A percentile compares a stretch with the other conserved stretches of the same genome.
Evolutionary conservation across 495 filamentous ascomycete genomes (phyloP).

Genomic region (Pyrenula massariospora): DNA sequence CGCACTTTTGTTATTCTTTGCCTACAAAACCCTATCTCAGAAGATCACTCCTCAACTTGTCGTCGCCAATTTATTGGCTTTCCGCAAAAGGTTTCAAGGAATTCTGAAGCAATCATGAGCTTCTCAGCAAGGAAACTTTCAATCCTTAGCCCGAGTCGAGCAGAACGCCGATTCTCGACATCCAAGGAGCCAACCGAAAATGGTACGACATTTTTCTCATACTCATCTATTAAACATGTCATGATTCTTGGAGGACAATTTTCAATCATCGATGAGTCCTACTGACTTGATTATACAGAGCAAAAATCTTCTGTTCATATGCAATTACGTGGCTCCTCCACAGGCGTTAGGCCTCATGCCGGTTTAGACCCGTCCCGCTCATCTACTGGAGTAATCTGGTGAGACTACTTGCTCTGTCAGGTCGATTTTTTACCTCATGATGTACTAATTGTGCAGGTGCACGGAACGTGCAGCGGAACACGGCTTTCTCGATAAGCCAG

Average conservation of each 20-base stretch:
- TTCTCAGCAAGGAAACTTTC: neutral
- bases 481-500: conserved; percentile 72
- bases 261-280: too few relatives aligned
- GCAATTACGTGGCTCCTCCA: conserved; percentile 76
- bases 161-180: conserved; percentile 17
- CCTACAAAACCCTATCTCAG: too few relatives aligned
- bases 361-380: conserved; percentile 77
- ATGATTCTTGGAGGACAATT: neutral
- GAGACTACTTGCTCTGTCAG: too few relatives aligned
- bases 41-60: too few relatives aligned
- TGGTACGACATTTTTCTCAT: conserved; percentile 15
- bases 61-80: too few relatives aligned
- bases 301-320: conserved; percentile 67
- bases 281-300: too few relatives aligned
- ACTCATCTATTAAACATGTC: neutral
- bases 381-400: conserved; percentile 78
- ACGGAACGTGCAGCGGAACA: conserved; percentile 70
- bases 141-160: neutral
- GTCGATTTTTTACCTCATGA: too few relatives aligned
- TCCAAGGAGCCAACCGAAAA: conserved; percentile 31
- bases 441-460: neutral
- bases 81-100: too few relatives aligned
- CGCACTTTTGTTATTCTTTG: neutral
- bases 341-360: conserved; percentile 80
- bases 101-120: neutral